Conservation (phyloP, 2,329 filamentous ascomycete species). For the Curvularia eragrostidis region DNA sequence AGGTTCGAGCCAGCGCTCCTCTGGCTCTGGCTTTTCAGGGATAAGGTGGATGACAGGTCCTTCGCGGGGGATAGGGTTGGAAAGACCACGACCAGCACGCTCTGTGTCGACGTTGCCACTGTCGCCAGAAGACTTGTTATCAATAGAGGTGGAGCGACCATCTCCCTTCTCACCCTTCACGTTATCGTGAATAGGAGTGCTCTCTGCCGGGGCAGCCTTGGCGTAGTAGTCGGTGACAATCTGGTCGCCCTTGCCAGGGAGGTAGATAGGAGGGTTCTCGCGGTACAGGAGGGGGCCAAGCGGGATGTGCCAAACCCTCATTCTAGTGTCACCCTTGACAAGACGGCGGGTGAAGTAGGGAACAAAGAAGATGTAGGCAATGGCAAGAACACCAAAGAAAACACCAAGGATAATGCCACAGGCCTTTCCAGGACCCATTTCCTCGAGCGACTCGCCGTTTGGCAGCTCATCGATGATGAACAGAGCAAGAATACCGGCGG, state of each 20-base stretch:
- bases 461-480: conserved; percentile 64
- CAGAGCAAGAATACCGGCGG: conserved; percentile 60
- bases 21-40: conserved; percentile 34
- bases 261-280: conserved; percentile 53
- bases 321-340: conserved; percentile 33
- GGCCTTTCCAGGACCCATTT: conserved; percentile 40
- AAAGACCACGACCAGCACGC: conserved; percentile 11
- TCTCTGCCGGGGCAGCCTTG: conserved; percentile 28
- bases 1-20: conserved; percentile 47
- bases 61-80: conserved; percentile 11
- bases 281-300: conserved; percentile 52
- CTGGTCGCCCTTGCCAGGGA: conserved; percentile 48
- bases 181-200: background rate
- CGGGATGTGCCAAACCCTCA: conserved; percentile 36
- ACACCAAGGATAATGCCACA: conserved; percentile 39
- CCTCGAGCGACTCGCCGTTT: conserved; percentile 36
- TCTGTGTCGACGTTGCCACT: conserved; percentile 12
- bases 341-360: conserved; percentile 40
- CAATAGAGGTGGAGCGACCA: conserved; percentile 4
- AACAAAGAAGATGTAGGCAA: conserved; percentile 39
- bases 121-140: conserved; percentile 7
- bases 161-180: conserved; percentile 18
- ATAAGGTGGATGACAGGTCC: conserved; percentile 8
- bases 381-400: conserved; percentile 31
- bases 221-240: conserved; percentile 53